Base-by-base conservation (phyloP, 2,329 filamentous ascomycete species). In the Ascochyta pisi region DNA sequence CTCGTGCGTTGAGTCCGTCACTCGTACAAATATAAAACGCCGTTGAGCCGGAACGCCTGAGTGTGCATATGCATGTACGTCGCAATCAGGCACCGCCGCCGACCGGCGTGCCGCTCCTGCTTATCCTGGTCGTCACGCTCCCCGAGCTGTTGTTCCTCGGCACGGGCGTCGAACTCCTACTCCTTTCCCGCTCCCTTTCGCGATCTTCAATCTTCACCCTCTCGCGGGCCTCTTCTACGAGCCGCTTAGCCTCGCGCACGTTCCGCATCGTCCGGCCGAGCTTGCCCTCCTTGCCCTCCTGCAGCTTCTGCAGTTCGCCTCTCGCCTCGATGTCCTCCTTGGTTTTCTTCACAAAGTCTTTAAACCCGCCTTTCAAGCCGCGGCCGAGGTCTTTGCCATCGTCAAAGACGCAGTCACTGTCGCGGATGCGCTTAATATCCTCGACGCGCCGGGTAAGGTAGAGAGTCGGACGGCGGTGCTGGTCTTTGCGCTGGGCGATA, bases 361-460 rank as follows among this genome's bases (percentile, higher is more conserved):
- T 75, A 6, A 76, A 65, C 2, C 67, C 70, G 24, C 65, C 64
- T 51, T 74, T 75, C 16, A 74, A 51, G 19, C 68, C 68, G 10
- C 62, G 55, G 26, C 65, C 62, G 39, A 69, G 31, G 51, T 61
- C 60, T 35, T 71, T 62, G 29, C 70, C 61, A 40, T 71, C 63
- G 50, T 74, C 67, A 48, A 71, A 73, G 4, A 74, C 67, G 52
- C 61, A 63, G 48, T 74, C 70, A 54, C 63, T 68, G 43, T 73
- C 68, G 50, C 70, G 66, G 49, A 71, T 71, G 23, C 73, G 71
- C 49, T 76, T 75, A 8, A 73, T 70, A 49, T 79, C 76, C 52
- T 83, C 81, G 24, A 83, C 80, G 29, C 80, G 74, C 12, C 80
- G 73, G 0, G 77, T 82, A 12, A 83, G 75, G 55, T 88, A 89